phyloP scores from a whole-genome alignment of 352 stramenopile genomes.

The Phytophthora sp. region DNA sequence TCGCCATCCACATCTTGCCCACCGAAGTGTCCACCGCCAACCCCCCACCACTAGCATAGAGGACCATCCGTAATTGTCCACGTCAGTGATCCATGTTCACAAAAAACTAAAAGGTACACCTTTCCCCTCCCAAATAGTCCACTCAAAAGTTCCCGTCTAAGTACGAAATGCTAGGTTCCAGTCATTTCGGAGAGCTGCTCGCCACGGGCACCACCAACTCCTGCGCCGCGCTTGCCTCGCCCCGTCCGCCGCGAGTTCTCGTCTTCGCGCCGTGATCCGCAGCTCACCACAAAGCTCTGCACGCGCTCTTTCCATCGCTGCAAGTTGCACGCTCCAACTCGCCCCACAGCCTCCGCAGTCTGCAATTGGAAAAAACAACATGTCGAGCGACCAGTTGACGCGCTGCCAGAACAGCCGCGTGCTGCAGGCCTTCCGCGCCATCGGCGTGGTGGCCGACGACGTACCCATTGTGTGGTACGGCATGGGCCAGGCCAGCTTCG shows the following conservation, averaged over 20 bases:
- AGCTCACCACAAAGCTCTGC: slow-evolving; percentile 6
- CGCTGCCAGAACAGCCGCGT: slow-evolving; percentile 74
- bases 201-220: slow-evolving; percentile 9
- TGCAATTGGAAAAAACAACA: slow-evolving; percentile 17
- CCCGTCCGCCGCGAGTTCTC: slow-evolving; percentile 1
- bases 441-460: slow-evolving; percentile 89
- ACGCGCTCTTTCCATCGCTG: background rate
- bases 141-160: slow-evolving; percentile 25
- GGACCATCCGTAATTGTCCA: background rate
- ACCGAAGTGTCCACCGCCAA: background rate
- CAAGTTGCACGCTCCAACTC: slow-evolving; percentile 10
- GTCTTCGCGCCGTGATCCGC: background rate
- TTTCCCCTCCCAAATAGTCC: background rate
- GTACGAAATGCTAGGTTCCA: slow-evolving; percentile 50
- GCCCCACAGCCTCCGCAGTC: background rate
- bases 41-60: slow-evolving; percentile 16
- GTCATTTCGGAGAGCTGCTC: slow-evolving; percentile 51
- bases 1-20: too few relatives aligned
- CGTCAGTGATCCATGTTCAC: background rate
- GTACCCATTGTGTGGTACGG: slow-evolving; percentile 88
- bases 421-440: slow-evolving; percentile 90
- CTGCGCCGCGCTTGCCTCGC: slow-evolving; percentile 3
- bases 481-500: slow-evolving; percentile 90
- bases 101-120: slow-evolving; percentile 1
- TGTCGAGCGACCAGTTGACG: slow-evolving; percentile 43